These are phyloP conservation scores for Linaria vulgaris DNA, from an alignment of 257 asterid species.

Conservation along the genomic window DNA sequence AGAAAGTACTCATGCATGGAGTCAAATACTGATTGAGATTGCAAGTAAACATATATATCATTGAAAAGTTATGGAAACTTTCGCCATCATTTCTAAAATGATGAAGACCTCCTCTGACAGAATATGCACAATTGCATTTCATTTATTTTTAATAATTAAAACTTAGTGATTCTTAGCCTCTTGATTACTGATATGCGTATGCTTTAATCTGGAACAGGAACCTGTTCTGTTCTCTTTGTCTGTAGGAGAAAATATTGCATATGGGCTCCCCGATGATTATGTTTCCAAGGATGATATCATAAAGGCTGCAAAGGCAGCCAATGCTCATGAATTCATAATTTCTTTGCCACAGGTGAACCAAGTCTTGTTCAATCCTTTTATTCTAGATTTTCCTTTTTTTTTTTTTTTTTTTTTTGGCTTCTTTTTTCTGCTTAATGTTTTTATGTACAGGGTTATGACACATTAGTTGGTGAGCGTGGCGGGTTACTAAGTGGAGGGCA, in stretches of 20 bases:
- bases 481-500: constrained; percentile 97
- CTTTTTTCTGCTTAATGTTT: constrained; percentile 24
- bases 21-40: background rate
- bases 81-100: background rate
- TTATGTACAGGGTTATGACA: constrained; percentile 73
- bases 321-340: constrained; percentile 93
- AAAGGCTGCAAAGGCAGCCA: constrained; percentile 98
- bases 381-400: constrained; percentile 17
- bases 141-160: background rate
- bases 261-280: constrained; percentile 89
- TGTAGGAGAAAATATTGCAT: constrained; percentile 93
- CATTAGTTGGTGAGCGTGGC: constrained; percentile 97
- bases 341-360: constrained; percentile 82
- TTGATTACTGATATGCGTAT: constrained; percentile 24
- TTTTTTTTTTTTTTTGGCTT: too few species aligned
- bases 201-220: constrained; percentile 50
- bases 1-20: background rate
- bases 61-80: background rate
- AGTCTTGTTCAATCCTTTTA: constrained; percentile 12
- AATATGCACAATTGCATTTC: background rate
- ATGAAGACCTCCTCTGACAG: background rate
- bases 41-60: background rate
- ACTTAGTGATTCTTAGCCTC: too few species aligned
- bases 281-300: constrained; percentile 87
- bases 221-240: constrained; percentile 94